Base-by-base conservation (phyloP, 2,329 filamentous ascomycete genomes). In the Dryadomyces quercus-mongolicae region DNA sequence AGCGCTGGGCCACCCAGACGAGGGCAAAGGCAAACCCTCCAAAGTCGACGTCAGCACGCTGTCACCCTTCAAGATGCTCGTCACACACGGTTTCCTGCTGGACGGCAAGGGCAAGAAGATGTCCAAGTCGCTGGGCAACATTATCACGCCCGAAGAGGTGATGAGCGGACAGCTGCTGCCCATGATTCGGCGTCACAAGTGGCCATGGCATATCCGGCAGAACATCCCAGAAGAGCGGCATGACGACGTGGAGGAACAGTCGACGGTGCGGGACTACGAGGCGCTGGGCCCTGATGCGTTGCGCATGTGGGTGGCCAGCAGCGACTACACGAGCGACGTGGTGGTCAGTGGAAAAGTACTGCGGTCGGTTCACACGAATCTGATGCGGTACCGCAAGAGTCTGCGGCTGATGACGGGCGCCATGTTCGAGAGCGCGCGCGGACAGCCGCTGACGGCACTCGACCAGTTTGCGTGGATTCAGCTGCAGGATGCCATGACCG, bases 41-140 rank as follows among this genome's bases (percentile, higher is more conserved):
- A n/a, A n/a, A n/a, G n/a, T n/a, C n/a, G n/a, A n/a, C n/a, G n/a
- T n/a, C n/a, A n/a, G n/a, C 12, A 16, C 71, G 36, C 68, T 62
- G 67, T 51, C 92, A 0, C 93, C 93, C 0, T 98, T 94, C 72
- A 86, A 84, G 64, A 87, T 82, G 3, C 75, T 98, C n/a, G 84
- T 96, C 57, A 98, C 93, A 0, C 93, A 98, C 65, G 93, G 93
- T 1, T 98, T 98, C 66, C 91, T 89, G 0, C 79, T 98, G 2
- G 93, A 98, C 62, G 78, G 85, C 51, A 73, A 86, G 40, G 91
- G 91, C n/a, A 89, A 88, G 65, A 98, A 98, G 68, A 98, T 98
- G 93, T 96, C 91, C 66, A 98, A 98, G 68, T 96, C 90, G 0
- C 72, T 96, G 1, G 93, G 93, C 16, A 98, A 98, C 64, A 84